Base-by-base conservation (phyloP, 1,284 basidiomycete genomes). In the Pulchroboletus neoregius region DNA sequence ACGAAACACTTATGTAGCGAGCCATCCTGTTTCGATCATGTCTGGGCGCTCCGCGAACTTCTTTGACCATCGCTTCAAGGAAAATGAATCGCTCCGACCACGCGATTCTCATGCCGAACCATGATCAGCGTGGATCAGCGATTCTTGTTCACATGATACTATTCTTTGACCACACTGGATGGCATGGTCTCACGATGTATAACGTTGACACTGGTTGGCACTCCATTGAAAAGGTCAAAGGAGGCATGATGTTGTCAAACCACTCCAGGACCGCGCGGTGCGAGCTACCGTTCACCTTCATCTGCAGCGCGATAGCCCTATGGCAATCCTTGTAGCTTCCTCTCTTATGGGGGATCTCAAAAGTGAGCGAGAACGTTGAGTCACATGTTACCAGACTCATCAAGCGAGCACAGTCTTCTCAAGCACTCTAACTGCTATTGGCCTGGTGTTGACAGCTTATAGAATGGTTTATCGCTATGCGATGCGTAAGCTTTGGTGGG, bases 401-500 rank as follows among this genome's bases (percentile, higher is more conserved):
- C 31, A 22, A 18, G 18, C 16, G 22, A 34, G n/a, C 18, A 6
- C 24, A 58, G 60, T 50, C 26, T 34, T 57, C 32, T 48, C 52
- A 24, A 61, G 43, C 39, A n/a, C 28, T 28, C 23, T 64, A 0
- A 47, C 40, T 6, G 39, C 20, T 5, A 24, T 46, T 15, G 41
- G 47, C 22, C 12, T 60, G 3, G 18, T 20, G 12, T 23, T 62
- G 33, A 41, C 47, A 2, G 15, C 34, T 18, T 55, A 39, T 20
- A 46, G 52, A 30, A 4, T 56, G 15, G n/a, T 41, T 16, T 20
- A 26, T 40, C 49, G 48, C 37, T 39, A 44, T 24, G 33, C 18
- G 36, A 45, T 11, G 13, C 41, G 22, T 18, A 47, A 15, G 8
- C 39, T 64, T 18, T 41, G 55, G 52, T 48, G 55, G 45, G 61